A percentile compares a stretch with the other conserved stretches of the same genome.
Evolutionary conservation across 805 yeast genomes (phyloP).

Genomic region (Huiozyma sinensis): DNA sequence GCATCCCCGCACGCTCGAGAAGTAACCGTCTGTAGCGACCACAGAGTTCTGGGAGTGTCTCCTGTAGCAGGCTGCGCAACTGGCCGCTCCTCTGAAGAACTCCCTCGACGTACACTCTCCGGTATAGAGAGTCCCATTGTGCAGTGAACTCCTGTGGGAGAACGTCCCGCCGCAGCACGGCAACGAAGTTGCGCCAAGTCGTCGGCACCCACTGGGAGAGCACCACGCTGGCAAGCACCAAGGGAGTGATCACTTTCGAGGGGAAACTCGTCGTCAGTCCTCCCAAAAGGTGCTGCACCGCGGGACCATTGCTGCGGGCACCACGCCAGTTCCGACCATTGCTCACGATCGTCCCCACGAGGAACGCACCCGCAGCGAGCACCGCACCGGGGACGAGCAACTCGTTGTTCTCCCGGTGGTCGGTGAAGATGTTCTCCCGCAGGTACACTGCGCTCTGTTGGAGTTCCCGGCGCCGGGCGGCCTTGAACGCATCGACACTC

Average conservation of each 20-base stretch:
- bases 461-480: background rate
- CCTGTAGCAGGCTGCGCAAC: background rate
- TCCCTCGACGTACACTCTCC: background rate
- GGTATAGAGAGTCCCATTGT: background rate
- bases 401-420: conserved; percentile 15
- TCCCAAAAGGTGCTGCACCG: conserved; percentile 5
- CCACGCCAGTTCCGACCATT: conserved; percentile 17
- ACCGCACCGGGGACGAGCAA: conserved; percentile 19
- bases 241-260: conserved; percentile 14
- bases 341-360: conserved; percentile 19
- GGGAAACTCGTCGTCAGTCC: conserved; percentile 17
- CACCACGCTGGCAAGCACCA: conserved; percentile 13
- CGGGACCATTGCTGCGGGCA: conserved; percentile 4
- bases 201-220: conserved; percentile 18
- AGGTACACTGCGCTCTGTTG: conserved; percentile 4
- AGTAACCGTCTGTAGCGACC: too few relatives aligned
- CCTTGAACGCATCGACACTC: conserved; percentile 1
- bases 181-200: conserved; percentile 15
- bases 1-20: too few relatives aligned
- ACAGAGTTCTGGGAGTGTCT: background rate
- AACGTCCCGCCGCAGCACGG: conserved; percentile 10
- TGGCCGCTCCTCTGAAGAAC: background rate
- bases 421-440: conserved; percentile 13
- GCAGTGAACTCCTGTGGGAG: conserved; percentile 12
- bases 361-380: conserved; percentile 20